Percentiles rank a stretch among this genome's conserved stretches.
These are phyloP conservation scores for Pseudocercospora musae DNA, from an alignment of 2,329 filamentous ascomycete genomes.

Conservation along the genomic window DNA sequence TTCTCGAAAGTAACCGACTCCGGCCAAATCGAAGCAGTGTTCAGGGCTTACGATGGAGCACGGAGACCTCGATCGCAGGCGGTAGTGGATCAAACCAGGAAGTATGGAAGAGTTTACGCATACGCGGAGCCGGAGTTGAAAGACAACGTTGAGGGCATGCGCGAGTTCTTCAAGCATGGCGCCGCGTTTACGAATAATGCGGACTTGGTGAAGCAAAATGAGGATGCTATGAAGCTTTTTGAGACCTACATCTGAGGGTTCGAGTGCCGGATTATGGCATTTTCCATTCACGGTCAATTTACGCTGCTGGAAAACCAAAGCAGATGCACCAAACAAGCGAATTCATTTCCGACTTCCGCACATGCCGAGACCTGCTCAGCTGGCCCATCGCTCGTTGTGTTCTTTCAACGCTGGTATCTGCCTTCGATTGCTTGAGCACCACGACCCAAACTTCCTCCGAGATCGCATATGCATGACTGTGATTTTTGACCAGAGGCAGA, in stretches of 20 bases:
- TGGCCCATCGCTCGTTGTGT: neutral
- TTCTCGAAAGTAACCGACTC: neutral
- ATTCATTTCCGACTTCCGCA: no score
- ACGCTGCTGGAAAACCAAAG: no score
- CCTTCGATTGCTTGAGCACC: no score
- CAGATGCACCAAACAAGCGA: no score
- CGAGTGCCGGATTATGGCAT: no score
- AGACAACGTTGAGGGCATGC: slow-evolving; percentile 31
- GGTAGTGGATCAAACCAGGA: slow-evolving; percentile 31
- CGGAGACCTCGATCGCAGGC: slow-evolving; percentile 30
- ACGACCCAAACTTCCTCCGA: no score
- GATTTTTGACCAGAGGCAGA: no score
- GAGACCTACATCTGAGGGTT: neutral
- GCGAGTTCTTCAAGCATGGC: slow-evolving; percentile 30
- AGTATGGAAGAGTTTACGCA: slow-evolving; percentile 33
- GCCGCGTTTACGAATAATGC: slow-evolving; percentile 33
- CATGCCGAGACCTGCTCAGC: neutral
- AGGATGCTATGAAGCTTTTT: slow-evolving; percentile 24
- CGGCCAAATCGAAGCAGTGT: slow-evolving; percentile 22
- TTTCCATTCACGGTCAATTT: no score
- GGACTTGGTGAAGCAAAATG: slow-evolving; percentile 32
- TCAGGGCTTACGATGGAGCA: slow-evolving; percentile 29
- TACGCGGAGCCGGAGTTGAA: slow-evolving; percentile 32
- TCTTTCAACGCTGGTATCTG: no score
- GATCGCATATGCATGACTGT: no score